Percentiles rank a stretch among this genome's conserved stretches.
These are phyloP conservation scores for Wickerhamiella australiensis DNA, from an alignment of 805 yeast genomes.

Conservation along the genomic window DNA sequence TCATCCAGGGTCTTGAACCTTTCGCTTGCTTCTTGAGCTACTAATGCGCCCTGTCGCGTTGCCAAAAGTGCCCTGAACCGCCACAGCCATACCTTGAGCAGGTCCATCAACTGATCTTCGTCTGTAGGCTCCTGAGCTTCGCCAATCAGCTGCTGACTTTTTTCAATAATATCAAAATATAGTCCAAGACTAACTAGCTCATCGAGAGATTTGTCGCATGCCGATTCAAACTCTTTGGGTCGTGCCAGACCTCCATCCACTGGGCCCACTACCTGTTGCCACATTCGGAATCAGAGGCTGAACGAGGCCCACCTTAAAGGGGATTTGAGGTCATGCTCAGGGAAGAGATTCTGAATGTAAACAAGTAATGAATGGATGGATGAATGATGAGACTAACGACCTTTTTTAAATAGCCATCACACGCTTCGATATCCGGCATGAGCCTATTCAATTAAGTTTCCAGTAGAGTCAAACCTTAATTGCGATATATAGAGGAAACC, in stretches of 20 bases:
- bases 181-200: conserved; percentile 20
- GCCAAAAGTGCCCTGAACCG: conserved; percentile 24
- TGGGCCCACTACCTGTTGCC: conserved; percentile 7
- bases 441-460: too few relatives aligned
- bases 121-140: conserved; percentile 12
- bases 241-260: not conserved
- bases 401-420: too few relatives aligned
- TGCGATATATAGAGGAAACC: not conserved
- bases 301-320: too few relatives aligned
- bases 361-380: too few relatives aligned
- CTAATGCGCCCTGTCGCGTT: conserved; percentile 22
- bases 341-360: too few relatives aligned
- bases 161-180: conserved; percentile 23
- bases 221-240: conserved; percentile 6
- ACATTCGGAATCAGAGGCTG: not conserved
- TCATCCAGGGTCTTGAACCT: conserved; percentile 23
- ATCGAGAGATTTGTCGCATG: conserved; percentile 5
- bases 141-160: conserved; percentile 17
- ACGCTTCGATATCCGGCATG: too few relatives aligned
- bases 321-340: too few relatives aligned
- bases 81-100: conserved; percentile 25
- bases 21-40: conserved; percentile 27
- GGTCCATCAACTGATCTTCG: conserved; percentile 12
- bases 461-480: not conserved
- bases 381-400: too few relatives aligned